Percentiles rank a stretch among this genome's conserved stretches.
Conservation (phyloP, 2,329 filamentous ascomycete genomes). For the Aspergillus ochraceus region DNA sequence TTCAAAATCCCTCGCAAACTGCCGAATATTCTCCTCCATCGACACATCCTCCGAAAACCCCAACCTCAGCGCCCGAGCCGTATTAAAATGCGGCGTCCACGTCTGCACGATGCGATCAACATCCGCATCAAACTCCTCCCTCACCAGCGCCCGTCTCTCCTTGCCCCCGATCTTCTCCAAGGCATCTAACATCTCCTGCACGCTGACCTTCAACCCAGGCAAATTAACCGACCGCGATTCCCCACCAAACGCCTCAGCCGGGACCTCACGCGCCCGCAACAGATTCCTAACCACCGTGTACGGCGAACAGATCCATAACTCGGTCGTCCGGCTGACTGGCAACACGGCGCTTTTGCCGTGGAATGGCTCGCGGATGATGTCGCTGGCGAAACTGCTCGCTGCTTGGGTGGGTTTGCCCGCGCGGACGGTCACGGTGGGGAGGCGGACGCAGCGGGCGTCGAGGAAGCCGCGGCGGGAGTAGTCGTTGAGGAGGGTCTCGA, state of each 20-base stretch:
- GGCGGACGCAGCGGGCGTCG: conserved; percentile 47
- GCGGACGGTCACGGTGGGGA: conserved; percentile 54
- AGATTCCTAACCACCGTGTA: conserved; percentile 56
- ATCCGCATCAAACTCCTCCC: conserved; percentile 55
- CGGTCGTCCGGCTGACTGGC: conserved; percentile 53
- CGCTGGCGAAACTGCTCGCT: conserved; percentile 53
- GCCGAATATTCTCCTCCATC: conserved; percentile 42
- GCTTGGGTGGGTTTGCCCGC: conserved; percentile 54
- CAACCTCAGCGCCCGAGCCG: conserved; percentile 53
- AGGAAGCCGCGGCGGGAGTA: conserved; percentile 53
- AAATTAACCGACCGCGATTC: conserved; percentile 55
- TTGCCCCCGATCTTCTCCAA: conserved; percentile 57
- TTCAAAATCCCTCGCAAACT: conserved; percentile 37
- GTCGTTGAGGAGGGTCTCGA: conserved; percentile 53
- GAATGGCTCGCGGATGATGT: conserved; percentile 55
- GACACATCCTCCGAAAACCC: conserved; percentile 44
- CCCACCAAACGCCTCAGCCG: conserved; percentile 54
- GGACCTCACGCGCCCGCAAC: conserved; percentile 52
- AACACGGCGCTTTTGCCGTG: conserved; percentile 52
- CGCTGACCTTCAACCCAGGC: conserved; percentile 56
- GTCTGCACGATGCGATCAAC: conserved; percentile 60
- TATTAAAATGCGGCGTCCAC: conserved; percentile 61
- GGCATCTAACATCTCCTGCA: conserved; percentile 63
- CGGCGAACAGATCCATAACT: conserved; percentile 60
- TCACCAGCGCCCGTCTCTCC: conserved; percentile 54